Base-by-base conservation (phyloP, 345 rosid species). In the Cardiospermum halicacabum region DNA sequence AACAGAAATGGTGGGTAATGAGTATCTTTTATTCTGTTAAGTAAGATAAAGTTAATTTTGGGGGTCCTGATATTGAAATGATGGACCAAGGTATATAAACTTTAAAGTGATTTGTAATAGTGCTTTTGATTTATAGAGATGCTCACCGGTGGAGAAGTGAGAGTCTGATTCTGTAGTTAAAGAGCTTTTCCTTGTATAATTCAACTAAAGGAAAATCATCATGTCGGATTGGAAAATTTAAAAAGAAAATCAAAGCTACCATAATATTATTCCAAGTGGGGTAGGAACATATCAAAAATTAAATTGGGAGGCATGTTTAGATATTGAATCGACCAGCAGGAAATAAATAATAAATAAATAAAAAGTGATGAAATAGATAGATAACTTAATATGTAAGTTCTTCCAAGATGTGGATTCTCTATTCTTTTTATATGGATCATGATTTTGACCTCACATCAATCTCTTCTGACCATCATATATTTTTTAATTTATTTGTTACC, bases 121-220 rank as follows among this genome's bases (percentile, higher is more conserved):
- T 40, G 49, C 67, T 76, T 62, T 65, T 61, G 13, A 16, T 27
- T 11, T 53, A 10, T 53, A 6, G 16, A 22, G 54, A 48, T 73
- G 70, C 62, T 73, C 16, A 56, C 45, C 61, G 65, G 59, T 30
- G 28, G 31, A 45, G 63, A 67, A 62, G 69, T 66, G 62, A 45
- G 21, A 24, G 28, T 53, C 67, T 62, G 6, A 43, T 4, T 34
- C 39, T 34, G 39, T n/a, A n/a, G 7, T 59, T 53, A 50, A 53
- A 68, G 56, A 34, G 65, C 71, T 53, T 70, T 69, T 70, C 40
- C 67, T 69, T 30, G 24, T 65, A 69, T 51, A 18, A 40, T 59
- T 67, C 53, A 47, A 19, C 28, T 21, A 54, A 55, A 49, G 55
- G 54, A 54, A 67, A 62, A 54, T 49, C 34, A 40, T 64, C 55